Conservation (phyloP, 345 rosid genomes). For the Murraya paniculata region DNA sequence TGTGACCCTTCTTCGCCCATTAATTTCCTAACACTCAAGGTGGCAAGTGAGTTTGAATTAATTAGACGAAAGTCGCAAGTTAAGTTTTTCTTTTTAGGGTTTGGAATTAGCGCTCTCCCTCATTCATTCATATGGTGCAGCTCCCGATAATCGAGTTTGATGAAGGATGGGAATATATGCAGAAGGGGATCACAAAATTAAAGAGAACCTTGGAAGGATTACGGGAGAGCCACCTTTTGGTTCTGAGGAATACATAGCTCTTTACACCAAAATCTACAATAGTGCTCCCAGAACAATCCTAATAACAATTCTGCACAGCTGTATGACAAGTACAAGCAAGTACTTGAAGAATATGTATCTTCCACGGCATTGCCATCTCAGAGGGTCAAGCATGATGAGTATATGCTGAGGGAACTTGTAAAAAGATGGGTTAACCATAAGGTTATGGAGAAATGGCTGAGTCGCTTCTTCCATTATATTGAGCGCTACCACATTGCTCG, state of each 20-base stretch:
- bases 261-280: conserved; percentile 63
- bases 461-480: conserved; percentile 77
- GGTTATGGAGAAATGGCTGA: conserved; percentile 80
- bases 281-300: conserved; percentile 87
- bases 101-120: no score
- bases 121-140: not conserved
- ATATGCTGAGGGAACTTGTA: conserved; percentile 74
- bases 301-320: conserved; percentile 78
- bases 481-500: conserved; percentile 79
- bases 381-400: conserved; percentile 78
- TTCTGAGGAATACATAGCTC: conserved; percentile 78
- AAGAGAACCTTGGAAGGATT: conserved; percentile 69
- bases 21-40: no score
- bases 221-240: conserved; percentile 52
- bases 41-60: no score
- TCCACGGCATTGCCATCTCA: conserved; percentile 67
- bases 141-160: conserved; percentile 59
- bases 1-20: no score
- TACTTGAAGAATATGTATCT: conserved; percentile 61
- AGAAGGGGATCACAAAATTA: conserved; percentile 68
- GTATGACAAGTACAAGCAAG: conserved; percentile 68
- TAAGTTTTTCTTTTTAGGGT: no score
- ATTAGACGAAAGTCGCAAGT: no score
- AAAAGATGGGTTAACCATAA: conserved; percentile 84
- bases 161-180: conserved; percentile 81